Evolutionary conservation across 306 rosid species (phyloP).

Genomic region (Inga laurina): DNA sequence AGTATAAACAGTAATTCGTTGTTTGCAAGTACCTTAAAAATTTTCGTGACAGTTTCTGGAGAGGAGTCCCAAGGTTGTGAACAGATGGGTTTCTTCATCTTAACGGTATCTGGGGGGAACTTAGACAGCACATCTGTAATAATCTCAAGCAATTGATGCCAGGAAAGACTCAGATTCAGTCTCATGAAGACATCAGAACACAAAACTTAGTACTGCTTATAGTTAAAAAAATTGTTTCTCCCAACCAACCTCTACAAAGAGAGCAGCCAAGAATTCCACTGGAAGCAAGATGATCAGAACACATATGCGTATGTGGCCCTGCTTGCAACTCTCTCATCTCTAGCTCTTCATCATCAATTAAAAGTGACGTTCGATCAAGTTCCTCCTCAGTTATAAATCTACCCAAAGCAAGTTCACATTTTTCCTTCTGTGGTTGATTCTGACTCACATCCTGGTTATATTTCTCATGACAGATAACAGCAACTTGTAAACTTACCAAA

Average conservation of each 20-base stretch:
- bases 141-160: slow-evolving; percentile 27
- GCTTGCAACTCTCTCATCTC: slow-evolving; percentile 74
- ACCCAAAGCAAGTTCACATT: slow-evolving; percentile 73
- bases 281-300: slow-evolving; percentile 63
- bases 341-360: slow-evolving; percentile 89
- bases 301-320: slow-evolving; percentile 45
- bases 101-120: slow-evolving; percentile 84
- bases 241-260: slow-evolving; percentile 77
- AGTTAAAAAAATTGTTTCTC: slow-evolving; percentile 24
- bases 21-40: slow-evolving; percentile 78
- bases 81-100: slow-evolving; percentile 88
- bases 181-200: slow-evolving; percentile 22
- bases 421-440: slow-evolving; percentile 43
- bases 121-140: slow-evolving; percentile 70
- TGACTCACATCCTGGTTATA: slow-evolving; percentile 39
- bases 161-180: slow-evolving; percentile 26
- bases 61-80: slow-evolving; percentile 92
- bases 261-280: slow-evolving; percentile 60
- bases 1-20: slow-evolving; percentile 3
- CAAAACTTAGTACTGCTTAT: neutral
- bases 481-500: slow-evolving; percentile 26
- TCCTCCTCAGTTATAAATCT: slow-evolving; percentile 47
- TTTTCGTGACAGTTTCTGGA: slow-evolving; percentile 75
- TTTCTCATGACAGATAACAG: slow-evolving; percentile 58
- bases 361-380: slow-evolving; percentile 51